Evolutionary conservation across 1,284 basidiomycete genomes (phyloP).

Genomic region (Cutaneotrichosporon dermatis): DNA sequence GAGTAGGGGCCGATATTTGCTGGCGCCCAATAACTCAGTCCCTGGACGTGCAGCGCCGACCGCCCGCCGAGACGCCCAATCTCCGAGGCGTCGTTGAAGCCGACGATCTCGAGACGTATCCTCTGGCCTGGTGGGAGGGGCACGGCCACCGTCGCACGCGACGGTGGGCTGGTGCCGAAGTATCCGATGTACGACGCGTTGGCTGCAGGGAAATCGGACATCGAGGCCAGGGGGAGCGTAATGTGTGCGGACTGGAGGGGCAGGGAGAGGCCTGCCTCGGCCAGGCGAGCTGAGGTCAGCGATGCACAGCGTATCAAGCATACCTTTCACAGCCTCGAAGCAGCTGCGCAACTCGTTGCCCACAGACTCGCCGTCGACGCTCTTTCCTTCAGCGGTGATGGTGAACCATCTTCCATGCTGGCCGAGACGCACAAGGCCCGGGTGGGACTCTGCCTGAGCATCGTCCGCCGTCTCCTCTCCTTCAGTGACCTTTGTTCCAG

Average conservation of each 20-base stretch:
- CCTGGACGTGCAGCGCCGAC: conserved; percentile 84
- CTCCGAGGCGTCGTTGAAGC: conserved; percentile 50
- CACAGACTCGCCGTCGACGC: conserved; percentile 17
- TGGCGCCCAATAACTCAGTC: conserved; percentile 95
- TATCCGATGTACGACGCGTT: conserved; percentile 73
- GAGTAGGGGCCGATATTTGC: conserved; percentile 99
- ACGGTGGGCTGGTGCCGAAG: conserved; percentile 88
- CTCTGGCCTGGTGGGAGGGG: conserved; percentile 59
- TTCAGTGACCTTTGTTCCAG: not conserved
- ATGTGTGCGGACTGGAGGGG: conserved; percentile 65
- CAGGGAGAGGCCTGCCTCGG: conserved; percentile 53
- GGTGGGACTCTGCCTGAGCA: not conserved
- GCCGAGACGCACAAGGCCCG: conserved; percentile 17
- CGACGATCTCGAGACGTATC: conserved; percentile 69
- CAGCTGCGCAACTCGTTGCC: conserved; percentile 32
- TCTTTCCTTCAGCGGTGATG: conserved; percentile 25
- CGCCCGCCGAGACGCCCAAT: conserved; percentile 35
- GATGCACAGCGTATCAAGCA: not conserved
- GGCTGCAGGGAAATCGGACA: conserved; percentile 67
- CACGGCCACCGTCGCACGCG: conserved; percentile 84
- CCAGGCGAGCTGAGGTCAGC: conserved; percentile 54
- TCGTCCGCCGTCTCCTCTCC: not conserved
- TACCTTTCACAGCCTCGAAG: conserved; percentile 53
- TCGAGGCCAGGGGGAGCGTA: conserved; percentile 77
- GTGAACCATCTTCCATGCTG: conserved; percentile 39